Base-by-base conservation (phyloP, 192 early-diverging fungal species). In the Coemansia erecta region DNA sequence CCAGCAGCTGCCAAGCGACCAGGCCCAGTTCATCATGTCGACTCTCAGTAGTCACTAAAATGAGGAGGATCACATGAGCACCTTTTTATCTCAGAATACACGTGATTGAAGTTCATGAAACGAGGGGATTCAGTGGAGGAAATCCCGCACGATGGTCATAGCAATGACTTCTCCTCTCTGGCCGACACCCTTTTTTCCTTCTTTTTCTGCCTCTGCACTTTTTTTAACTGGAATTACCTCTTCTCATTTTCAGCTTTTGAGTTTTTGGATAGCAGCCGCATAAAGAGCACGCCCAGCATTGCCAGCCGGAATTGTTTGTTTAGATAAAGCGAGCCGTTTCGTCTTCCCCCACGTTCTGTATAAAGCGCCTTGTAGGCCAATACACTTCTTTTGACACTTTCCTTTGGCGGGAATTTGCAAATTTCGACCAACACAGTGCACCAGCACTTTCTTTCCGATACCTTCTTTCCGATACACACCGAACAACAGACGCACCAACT, bases 1-100 rank as follows among this genome's bases (percentile, higher is more conserved):
- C 1, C 62, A 69, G 52, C 63, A 63, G 44, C 54, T 79, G 65
- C 55, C 67, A 1, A 35, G 35, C 19, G 53, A 57, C 14, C 56
- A 53, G 18, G 15, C 22, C 10, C 54, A 68, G 43, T 64, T 64
- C 28, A 56, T 79, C 11, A 51, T 52, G n/a, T 41, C 53, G 9
- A 47, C 72, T 39, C 44, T 51, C 6, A 41, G 35, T n/a, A 41
- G 35, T n/a, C 43, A 21, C 0, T 47, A 58, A 11, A 45, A 17
- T 10, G 3, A 5, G 23, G 5, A 18, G 10, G 53, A 43, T 43
- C 42, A 43, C 42, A 43, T 43, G 42, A 42, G 41, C 41, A 2
- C n/a, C 7, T 42, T 42, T 42, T 8, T 42, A 12, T 42, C n/a
- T 42, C 41, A 42, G 41, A 12, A n/a, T n/a, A 42, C 41, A 42